Evolutionary conservation across 1,284 basidiomycete species (phyloP).

Genomic region (Malassezia yamatoensis): DNA sequence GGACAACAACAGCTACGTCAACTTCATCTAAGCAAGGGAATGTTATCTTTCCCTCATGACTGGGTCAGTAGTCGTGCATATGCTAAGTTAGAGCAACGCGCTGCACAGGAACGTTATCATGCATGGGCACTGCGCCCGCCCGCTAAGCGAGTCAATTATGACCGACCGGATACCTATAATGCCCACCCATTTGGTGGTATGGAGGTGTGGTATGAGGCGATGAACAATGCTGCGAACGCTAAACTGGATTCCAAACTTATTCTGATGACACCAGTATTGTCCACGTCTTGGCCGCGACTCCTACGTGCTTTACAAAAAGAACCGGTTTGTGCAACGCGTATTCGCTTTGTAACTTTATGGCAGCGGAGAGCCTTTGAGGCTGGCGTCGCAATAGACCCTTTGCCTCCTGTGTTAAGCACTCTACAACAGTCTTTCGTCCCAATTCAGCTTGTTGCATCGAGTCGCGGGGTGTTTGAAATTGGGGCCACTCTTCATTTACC

Average conservation of each 20-base stretch:
- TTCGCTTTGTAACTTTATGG: conserved; percentile 2
- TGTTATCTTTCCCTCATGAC: conserved; percentile 27
- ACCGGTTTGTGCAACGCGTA: neutral
- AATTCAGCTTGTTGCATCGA: conserved; percentile 3
- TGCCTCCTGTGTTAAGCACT: neutral
- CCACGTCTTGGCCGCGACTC: neutral
- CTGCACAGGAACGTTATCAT: conserved; percentile 7
- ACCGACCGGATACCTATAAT: conserved; percentile 3
- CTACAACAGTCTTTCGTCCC: conserved; percentile 1
- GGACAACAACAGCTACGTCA: conserved; percentile 36
- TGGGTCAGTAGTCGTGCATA: conserved; percentile 28
- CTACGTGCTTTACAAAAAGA: neutral
- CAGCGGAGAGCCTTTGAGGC: neutral
- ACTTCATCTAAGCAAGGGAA: conserved; percentile 20
- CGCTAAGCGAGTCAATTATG: conserved; percentile 33
- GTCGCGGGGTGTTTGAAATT: conserved; percentile 8
- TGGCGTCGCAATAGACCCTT: neutral
- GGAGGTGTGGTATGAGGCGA: conserved; percentile 5
- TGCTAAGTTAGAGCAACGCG: conserved; percentile 17
- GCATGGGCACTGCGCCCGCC: conserved; percentile 33
- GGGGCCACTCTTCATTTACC: conserved; percentile 12
- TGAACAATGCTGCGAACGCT: neutral
- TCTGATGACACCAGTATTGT: no score
- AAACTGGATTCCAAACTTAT: no score
- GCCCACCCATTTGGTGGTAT: conserved; percentile 16